phyloP scores from a whole-genome alignment of 352 stramenopile genomes.

The Phytophthora macrochlamydospora region DNA sequence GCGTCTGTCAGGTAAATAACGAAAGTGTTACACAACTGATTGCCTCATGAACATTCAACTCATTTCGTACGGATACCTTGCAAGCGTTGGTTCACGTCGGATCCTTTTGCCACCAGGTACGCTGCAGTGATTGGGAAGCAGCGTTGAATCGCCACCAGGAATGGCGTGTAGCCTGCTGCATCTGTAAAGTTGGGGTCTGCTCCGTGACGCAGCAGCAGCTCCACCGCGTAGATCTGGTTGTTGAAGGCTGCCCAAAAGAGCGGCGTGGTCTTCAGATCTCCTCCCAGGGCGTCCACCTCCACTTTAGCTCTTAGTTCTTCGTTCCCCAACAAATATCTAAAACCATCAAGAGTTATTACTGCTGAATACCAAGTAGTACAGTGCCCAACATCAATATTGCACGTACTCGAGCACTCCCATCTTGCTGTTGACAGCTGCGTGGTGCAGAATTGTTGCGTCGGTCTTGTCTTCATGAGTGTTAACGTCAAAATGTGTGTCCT shows the following conservation, averaged over 20 bases:
- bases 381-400: background rate
- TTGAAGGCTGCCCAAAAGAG: conserved; percentile 79
- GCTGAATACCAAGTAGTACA: too few species aligned
- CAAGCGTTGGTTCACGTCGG: conserved; percentile 61
- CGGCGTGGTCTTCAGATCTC: conserved; percentile 66
- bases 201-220: conserved; percentile 66
- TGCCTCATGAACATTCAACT: background rate
- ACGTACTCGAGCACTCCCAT: conserved; percentile 75
- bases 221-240: conserved; percentile 85
- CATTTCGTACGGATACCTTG: conserved; percentile 29
- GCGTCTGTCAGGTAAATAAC: conserved; percentile 15
- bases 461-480: conserved; percentile 54
- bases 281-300: conserved; percentile 56
- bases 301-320: conserved; percentile 35
- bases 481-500: conserved; percentile 63
- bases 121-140: conserved; percentile 79
- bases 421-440: conserved; percentile 80
- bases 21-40: background rate
- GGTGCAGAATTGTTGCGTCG: conserved; percentile 75
- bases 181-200: conserved; percentile 63
- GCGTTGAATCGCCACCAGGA: conserved; percentile 71
- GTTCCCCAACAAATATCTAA: conserved; percentile 59
- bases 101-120: conserved; percentile 80
- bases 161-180: conserved; percentile 57
- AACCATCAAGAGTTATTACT: too few species aligned